phyloP scores from a whole-genome alignment of 306 rosid species.

The Castanea crenata region DNA sequence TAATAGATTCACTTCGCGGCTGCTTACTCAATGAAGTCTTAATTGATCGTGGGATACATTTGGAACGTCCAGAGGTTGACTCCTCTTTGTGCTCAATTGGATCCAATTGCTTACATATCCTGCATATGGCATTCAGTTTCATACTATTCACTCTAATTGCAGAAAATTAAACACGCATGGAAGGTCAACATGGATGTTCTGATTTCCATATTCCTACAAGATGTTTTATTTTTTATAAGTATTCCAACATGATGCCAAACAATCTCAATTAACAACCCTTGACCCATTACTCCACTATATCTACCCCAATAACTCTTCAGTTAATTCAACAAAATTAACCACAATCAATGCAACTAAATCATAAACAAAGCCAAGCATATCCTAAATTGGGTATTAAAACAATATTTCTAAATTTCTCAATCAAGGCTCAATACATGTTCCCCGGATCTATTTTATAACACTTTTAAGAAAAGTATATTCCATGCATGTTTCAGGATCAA shows the following conservation, averaged over 20 bases:
- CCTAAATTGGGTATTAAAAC: background rate
- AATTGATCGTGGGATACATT: conserved; percentile 81
- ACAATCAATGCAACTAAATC: conserved; percentile 10
- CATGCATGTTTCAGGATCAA: background rate
- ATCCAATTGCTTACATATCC: conserved; percentile 54
- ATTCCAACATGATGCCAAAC: conserved; percentile 16
- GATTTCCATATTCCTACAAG: background rate
- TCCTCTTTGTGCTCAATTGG: conserved; percentile 50
- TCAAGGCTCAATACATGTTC: background rate
- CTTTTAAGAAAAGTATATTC: background rate
- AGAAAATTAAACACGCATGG: conserved; percentile 8
- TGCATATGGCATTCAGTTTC: conserved; percentile 26
- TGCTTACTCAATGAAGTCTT: conserved; percentile 78
- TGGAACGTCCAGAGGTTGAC: conserved; percentile 61
- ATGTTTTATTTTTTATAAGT: background rate
- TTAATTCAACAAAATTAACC: conserved; percentile 1
- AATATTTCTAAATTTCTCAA: background rate
- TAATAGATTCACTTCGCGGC: conserved; percentile 59
- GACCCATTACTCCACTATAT: conserved; percentile 7
- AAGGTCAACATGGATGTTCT: conserved; percentile 16
- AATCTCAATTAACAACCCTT: conserved; percentile 8
- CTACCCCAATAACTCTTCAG: background rate
- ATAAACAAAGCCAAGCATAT: background rate
- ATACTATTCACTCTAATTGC: background rate
- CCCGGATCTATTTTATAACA: background rate